phyloP scores from a whole-genome alignment of 345 rosid genomes.

The Schrenkiella parvula region DNA sequence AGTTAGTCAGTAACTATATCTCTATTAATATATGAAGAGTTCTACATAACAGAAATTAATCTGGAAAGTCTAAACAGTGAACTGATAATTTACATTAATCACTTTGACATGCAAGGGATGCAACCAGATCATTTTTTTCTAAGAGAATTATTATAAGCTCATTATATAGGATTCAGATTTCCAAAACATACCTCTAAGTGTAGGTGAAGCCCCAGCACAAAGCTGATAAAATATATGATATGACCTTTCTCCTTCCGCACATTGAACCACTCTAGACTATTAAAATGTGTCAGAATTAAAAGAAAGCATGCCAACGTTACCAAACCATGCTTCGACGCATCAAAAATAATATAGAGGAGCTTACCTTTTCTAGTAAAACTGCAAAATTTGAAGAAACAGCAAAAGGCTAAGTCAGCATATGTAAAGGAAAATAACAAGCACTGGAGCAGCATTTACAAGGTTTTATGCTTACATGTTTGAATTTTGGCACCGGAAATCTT shows the following conservation, averaged over 20 bases:
- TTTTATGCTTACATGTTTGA: conserved; percentile 50
- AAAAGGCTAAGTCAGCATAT: not conserved
- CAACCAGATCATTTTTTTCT: not conserved
- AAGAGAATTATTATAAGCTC: not conserved
- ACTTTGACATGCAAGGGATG: not conserved
- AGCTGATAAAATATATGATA: conserved; percentile 98
- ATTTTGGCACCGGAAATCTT: conserved; percentile 96
- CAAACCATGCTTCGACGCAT: conserved; percentile 22
- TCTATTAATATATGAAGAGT: not conserved
- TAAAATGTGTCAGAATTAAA: conserved; percentile 2
- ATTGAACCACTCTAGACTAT: conserved; percentile 99
- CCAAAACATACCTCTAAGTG: conserved; percentile 56
- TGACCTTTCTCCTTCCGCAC: conserved; percentile 89
- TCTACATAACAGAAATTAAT: conserved; percentile 1
- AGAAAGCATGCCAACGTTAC: conserved; percentile 20
- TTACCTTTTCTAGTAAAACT: conserved; percentile 70
- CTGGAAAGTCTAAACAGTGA: not conserved
- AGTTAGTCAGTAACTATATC: not conserved
- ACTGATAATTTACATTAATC: not conserved
- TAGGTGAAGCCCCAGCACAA: conserved; percentile 83
- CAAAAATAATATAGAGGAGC: conserved; percentile 4
- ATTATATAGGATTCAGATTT: not conserved
- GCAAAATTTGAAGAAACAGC: conserved; percentile 10
- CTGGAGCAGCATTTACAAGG: not conserved
- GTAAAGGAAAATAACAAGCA: not conserved